Base-by-base conservation (phyloP, 345 rosid species). In the Limnanthes douglasii region DNA sequence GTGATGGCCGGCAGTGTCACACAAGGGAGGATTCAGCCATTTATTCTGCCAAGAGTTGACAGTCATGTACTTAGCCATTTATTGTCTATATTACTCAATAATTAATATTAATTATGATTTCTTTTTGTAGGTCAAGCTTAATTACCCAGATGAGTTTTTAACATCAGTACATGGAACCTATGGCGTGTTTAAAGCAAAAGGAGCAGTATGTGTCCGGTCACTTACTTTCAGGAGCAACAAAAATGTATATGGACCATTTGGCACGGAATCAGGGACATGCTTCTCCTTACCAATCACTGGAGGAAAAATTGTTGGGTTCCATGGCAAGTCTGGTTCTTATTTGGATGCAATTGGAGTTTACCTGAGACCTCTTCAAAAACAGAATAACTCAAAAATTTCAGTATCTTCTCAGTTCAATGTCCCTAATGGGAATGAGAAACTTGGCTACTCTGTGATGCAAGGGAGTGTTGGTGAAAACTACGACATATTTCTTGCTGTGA, bases 301-400 rank as follows among this genome's bases (percentile, higher is more conserved):
- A 19, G 74, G 70, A 6, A 71, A 65, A 60, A 64, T 86, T 39
- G 67, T 75, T 34, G 96, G 94, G 36, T 78, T 86, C 43, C 84
- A 78, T 37, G 94, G 96, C 31, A 70, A 49, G 64, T 43, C 76
- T 26, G 68, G 83, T 28, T 63, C 65, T 67, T 69, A 45, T 53
- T 50, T 85, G 42, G 86, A 80, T 67, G 77, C 96, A 17, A 72
- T 85, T 41, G 94, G 96, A 33, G 57, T 65, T 40, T 57, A 80
- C 43, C 45, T 64, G 23, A 72, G 61, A 59, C 71, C 73, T 30
- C 17, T 53, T 21, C n/a, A n/a, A n/a, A 54, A 55, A 26, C 53
- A 62, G 39, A 47, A 58, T 32, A 45, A 31, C 35, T 23, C 59
- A 11, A 62, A 54, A 31, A 12, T 55, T 5, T 12, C 50, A 5